Evolutionary conservation across 805 yeast genomes (phyloP).

Genomic region (Myxozyma kluyveri): DNA sequence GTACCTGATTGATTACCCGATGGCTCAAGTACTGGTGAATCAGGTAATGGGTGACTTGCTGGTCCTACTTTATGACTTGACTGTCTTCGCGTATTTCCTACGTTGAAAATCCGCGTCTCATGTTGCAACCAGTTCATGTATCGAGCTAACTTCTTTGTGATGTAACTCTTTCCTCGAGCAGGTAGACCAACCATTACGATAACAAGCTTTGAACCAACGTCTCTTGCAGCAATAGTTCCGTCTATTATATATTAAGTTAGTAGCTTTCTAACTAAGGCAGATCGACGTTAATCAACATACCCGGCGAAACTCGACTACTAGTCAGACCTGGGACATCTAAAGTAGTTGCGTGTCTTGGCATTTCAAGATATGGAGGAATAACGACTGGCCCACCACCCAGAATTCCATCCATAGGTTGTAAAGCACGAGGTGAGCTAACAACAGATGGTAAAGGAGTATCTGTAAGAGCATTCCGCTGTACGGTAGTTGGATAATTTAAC

Average conservation of each 20-base stretch:
- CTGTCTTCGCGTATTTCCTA: slow-evolving; percentile 87
- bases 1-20: slow-evolving; percentile 4
- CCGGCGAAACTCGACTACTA: slow-evolving; percentile 72
- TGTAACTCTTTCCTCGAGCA: slow-evolving; percentile 91
- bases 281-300: slow-evolving; percentile 35
- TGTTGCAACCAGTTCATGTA: slow-evolving; percentile 94
- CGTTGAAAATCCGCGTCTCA: slow-evolving; percentile 86
- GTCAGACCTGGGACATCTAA: slow-evolving; percentile 92
- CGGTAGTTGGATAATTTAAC: slow-evolving; percentile 13
- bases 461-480: slow-evolving; percentile 20
- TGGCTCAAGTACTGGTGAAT: slow-evolving; percentile 31
- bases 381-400: too few relatives aligned
- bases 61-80: slow-evolving; percentile 65
- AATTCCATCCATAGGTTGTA: slow-evolving; percentile 10
- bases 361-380: slow-evolving; percentile 23
- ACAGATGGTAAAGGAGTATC: slow-evolving; percentile 27
- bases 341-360: slow-evolving; percentile 64
- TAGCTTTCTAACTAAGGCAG: neutral
- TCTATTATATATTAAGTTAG: slow-evolving; percentile 7
- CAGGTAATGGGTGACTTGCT: slow-evolving; percentile 61
- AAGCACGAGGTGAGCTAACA: slow-evolving; percentile 22
- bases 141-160: slow-evolving; percentile 85
- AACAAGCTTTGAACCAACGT: slow-evolving; percentile 78
- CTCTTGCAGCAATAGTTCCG: slow-evolving; percentile 43
- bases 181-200: slow-evolving; percentile 96